Percentiles rank a stretch among this genome's conserved stretches.
Evolutionary conservation across 129 eudicot genomes (phyloP).

Genomic region (Deinandra increscens): DNA sequence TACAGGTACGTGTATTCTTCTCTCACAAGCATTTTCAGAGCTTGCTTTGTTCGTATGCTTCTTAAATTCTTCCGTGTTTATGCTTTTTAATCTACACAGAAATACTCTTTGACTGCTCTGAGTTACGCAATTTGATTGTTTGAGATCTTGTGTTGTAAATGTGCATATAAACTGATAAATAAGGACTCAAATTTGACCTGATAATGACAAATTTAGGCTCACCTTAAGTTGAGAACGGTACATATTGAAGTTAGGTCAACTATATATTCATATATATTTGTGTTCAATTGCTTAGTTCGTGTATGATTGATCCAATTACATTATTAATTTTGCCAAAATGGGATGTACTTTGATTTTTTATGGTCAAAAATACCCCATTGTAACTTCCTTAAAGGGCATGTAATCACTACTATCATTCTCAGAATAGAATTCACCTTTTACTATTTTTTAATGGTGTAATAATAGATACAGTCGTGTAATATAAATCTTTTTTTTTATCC

Average conservation of each 20-base stretch:
- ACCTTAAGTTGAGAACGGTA: slow-evolving; percentile 1
- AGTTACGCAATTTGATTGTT: not conserved
- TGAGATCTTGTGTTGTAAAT: slow-evolving; percentile 5
- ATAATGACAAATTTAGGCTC: slow-evolving; percentile 10
- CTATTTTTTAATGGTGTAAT: no score
- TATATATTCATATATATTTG: slow-evolving; percentile 9
- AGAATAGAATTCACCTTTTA: no score
- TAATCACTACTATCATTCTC: no score
- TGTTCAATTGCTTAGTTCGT: slow-evolving; percentile 16
- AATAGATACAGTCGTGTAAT: no score
- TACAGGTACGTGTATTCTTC: slow-evolving; percentile 16
- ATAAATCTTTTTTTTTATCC: no score
- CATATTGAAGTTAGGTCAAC: not conserved
- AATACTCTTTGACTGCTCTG: slow-evolving; percentile 14
- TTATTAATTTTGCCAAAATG: not conserved
- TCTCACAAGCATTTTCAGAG: slow-evolving; percentile 13
- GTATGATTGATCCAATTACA: not conserved
- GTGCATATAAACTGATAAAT: not conserved
- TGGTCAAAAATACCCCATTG: no score
- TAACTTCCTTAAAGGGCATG: no score
- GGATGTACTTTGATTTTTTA: not conserved
- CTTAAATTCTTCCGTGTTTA: slow-evolving; percentile 23
- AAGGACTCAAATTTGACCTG: slow-evolving; percentile 15
- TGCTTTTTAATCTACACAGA: slow-evolving; percentile 3
- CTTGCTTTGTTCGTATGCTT: slow-evolving; percentile 25